phyloP scores from a whole-genome alignment of 169 alveolate genomes.

The Plasmodium reichenowi region DNA sequence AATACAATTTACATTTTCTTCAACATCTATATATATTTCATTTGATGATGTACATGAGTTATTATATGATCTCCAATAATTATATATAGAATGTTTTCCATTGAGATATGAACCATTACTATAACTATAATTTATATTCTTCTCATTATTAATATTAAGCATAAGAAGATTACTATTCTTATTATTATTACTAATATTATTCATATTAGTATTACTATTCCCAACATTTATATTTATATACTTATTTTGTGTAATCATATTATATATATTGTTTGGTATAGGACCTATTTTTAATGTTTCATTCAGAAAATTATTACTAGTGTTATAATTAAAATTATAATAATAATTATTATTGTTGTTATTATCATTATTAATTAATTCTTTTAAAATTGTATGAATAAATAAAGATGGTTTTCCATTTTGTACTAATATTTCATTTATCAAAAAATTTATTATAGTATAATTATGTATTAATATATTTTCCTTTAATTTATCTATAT shows the following conservation, averaged over 20 bases:
- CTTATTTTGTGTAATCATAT: constrained; percentile 20
- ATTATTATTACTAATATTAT: too few species aligned
- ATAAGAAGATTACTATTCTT: background rate
- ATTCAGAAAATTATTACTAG: constrained; percentile 14
- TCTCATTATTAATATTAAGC: constrained; percentile 9
- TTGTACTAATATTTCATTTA: constrained; percentile 66
- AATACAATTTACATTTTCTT: constrained; percentile 41
- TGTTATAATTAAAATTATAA: too few species aligned
- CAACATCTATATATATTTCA: constrained; percentile 59
- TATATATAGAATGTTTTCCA: constrained; percentile 1
- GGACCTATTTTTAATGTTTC: constrained; percentile 41
- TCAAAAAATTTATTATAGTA: constrained; percentile 51
- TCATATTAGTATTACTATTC: background rate
- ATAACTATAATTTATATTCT: constrained; percentile 41
- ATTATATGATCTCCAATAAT: constrained; percentile 63
- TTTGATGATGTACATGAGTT: background rate
- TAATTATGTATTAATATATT: constrained; percentile 37
- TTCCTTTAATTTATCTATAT: constrained; percentile 16
- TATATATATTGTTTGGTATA: constrained; percentile 29
- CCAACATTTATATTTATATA: background rate
- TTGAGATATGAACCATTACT: constrained; percentile 43
- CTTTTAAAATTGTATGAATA: constrained; percentile 48
- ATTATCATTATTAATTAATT: constrained; percentile 22
- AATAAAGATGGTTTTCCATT: constrained; percentile 58
- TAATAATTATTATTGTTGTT: too few species aligned